Percentiles rank a stretch among this genome's conserved stretches.
These are phyloP conservation scores for Trapa incisa DNA, from an alignment of 345 rosid genomes.

Conservation along the genomic window DNA sequence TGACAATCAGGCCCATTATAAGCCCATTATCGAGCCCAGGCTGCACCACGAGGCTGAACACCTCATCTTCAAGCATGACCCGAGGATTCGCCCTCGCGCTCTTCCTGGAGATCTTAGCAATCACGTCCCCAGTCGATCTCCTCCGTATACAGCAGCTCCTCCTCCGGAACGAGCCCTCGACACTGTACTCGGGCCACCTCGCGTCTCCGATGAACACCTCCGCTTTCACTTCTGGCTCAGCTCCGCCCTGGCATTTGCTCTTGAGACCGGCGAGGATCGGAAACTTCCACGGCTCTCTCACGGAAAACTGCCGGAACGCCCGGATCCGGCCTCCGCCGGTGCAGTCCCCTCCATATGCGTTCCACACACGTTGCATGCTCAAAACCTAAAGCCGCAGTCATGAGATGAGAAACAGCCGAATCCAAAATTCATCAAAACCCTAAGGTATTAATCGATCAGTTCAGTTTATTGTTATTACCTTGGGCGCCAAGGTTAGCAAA, in stretches of 20 bases:
- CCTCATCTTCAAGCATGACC: slow-evolving; percentile 30
- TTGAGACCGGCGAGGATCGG: slow-evolving; percentile 1
- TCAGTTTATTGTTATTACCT: slow-evolving; percentile 10
- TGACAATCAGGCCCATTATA: slow-evolving; percentile 34
- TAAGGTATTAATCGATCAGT: not conserved
- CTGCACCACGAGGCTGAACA: slow-evolving; percentile 29
- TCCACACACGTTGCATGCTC: slow-evolving; percentile 36
- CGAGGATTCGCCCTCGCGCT: slow-evolving; percentile 25
- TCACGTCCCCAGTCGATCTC: slow-evolving; percentile 9
- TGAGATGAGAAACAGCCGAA: too few species aligned
- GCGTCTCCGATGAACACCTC: slow-evolving; percentile 21
- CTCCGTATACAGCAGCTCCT: slow-evolving; percentile 21
- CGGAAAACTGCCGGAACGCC: slow-evolving; percentile 22
- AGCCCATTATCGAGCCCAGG: slow-evolving; percentile 28
- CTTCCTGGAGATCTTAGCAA: slow-evolving; percentile 23
- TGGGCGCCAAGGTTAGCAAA: slow-evolving; percentile 28
- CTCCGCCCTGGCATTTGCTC: not conserved
- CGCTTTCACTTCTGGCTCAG: slow-evolving; percentile 16
- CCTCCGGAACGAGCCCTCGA: slow-evolving; percentile 30
- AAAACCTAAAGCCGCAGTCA: slow-evolving; percentile 11
- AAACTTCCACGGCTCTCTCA: slow-evolving; percentile 22
- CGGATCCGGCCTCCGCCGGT: slow-evolving; percentile 3
- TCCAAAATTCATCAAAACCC: too few species aligned
- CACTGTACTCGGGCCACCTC: slow-evolving; percentile 21
- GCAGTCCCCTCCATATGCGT: slow-evolving; percentile 28